Base-by-base conservation (phyloP, 1,284 basidiomycete species). In the Ceratobasidium sp. region DNA sequence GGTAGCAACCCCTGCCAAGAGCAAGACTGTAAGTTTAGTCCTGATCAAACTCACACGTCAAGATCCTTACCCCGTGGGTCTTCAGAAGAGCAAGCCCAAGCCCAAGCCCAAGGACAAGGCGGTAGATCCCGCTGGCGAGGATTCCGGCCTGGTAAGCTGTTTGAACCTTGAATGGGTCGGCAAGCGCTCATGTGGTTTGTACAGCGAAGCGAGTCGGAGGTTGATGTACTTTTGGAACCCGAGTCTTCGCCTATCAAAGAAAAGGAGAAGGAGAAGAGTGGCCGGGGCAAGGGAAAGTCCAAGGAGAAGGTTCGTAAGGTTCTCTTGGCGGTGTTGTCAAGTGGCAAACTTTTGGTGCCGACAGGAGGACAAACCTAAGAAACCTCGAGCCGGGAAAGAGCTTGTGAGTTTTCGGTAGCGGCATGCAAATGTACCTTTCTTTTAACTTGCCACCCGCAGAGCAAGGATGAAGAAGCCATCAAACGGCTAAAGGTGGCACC, bases 211-310 rank as follows among this genome's bases (percentile, higher is more conserved):
- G 89, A 88, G 49, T 88, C 89, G 1, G 89, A 90, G 72, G 77
- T 89, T 63, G 90, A 89, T 3, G 86, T 86, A 4, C 83, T 90
- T 13, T 82, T 87, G 41, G 89, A 90, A 74, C 88, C 88, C 51
- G 84, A 86, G 9, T 86, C 85, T 37, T 69, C 68, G 27, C 68
- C 68, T 14, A 24, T 37, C 39, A 65, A 65, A 37, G 46, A 29
- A 0, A 86, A 86, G 77, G 81, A 79, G 75, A 83, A 80, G 64
- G 78, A 79, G 53, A 83, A 81, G 41, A 61, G 53, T 59, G 71
- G 59, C 6, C 16, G 43, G 24, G 43, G 68, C 8, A 66, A 73
- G 29, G 49, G 51, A 46, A 78, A 78, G 51, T 27, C 53, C 46
- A 74, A 78, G 62, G 71, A 31, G 7, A 78, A 78, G 74, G 77